A percentile compares a stretch with the other conserved stretches of the same genome.
Conservation (phyloP, 2,329 filamentous ascomycete species). For the Neopestalotiopsis clavispora region DNA sequence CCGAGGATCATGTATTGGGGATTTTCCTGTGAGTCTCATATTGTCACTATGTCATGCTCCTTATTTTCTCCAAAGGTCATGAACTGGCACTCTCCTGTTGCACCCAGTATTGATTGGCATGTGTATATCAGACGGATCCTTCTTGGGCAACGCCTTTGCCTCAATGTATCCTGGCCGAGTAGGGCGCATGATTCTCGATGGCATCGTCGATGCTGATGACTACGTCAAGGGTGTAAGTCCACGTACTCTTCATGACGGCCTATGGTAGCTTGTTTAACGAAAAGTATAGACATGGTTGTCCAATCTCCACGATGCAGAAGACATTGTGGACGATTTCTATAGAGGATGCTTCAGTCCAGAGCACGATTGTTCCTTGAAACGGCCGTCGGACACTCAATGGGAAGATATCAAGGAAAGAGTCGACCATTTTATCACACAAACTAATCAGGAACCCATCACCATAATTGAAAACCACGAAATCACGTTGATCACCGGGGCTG, state of each 20-base stretch:
- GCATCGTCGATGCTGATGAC: constrained; percentile 42
- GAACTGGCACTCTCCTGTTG: not conserved
- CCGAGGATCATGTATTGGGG: constrained; percentile 49
- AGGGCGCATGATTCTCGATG: constrained; percentile 47
- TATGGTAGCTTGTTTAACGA: not conserved
- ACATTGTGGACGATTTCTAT: constrained; percentile 39
- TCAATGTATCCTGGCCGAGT: constrained; percentile 46
- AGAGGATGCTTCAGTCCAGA: constrained; percentile 40
- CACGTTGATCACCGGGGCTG: constrained; percentile 36
- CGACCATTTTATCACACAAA: constrained; percentile 32
- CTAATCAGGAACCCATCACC: constrained; percentile 34
- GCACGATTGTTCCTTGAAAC: constrained; percentile 35
- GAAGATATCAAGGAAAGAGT: constrained; percentile 39
- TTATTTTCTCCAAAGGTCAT: constrained; percentile 38
- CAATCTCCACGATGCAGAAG: constrained; percentile 43
- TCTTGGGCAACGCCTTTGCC: constrained; percentile 49
- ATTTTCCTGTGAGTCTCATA: constrained; percentile 52
- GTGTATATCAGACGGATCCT: constrained; percentile 42
- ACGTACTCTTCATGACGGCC: not conserved
- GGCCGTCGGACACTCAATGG: constrained; percentile 28
- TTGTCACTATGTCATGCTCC: constrained; percentile 48
- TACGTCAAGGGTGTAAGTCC: constrained; percentile 36
- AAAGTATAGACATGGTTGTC: constrained; percentile 36
- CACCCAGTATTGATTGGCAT: not conserved
- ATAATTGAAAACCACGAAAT: constrained; percentile 27